Evolutionary conservation across 1,284 basidiomycete species (phyloP).

Genomic region (Boletus smithii): DNA sequence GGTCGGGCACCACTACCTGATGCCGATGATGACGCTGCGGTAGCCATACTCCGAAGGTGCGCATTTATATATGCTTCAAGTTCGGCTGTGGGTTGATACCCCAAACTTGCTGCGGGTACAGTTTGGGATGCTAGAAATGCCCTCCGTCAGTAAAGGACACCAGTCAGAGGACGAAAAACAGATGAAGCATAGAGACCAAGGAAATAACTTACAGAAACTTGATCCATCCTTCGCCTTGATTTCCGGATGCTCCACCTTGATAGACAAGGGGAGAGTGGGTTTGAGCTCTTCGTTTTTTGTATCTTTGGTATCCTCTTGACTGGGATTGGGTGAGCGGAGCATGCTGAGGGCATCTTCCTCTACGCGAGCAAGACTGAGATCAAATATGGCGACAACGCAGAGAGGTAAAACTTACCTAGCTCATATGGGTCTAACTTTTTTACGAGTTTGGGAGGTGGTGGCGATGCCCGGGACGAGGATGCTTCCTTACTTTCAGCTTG

Average conservation of each 20-base stretch:
- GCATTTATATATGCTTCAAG: constrained; percentile 12
- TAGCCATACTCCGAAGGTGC: background rate
- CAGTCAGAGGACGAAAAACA: too few species aligned
- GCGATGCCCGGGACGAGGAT: background rate
- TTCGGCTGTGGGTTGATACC: constrained; percentile 9
- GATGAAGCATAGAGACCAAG: too few species aligned
- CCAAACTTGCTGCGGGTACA: constrained; percentile 1
- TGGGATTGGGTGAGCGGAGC: constrained; percentile 11
- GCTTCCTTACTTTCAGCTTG: background rate
- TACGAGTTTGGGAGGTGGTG: constrained; percentile 16
- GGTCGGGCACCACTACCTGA: background rate
- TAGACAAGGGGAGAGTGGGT: background rate
- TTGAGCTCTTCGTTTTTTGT: constrained; percentile 4
- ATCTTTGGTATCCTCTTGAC: constrained; percentile 4
- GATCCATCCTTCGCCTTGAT: constrained; percentile 16
- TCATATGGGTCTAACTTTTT: constrained; percentile 33
- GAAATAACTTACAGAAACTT: background rate
- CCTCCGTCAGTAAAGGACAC: background rate
- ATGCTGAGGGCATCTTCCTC: constrained; percentile 26
- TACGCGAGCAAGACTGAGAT: constrained; percentile 3
- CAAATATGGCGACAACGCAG: background rate
- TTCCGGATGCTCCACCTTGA: constrained; percentile 12
- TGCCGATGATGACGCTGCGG: background rate
- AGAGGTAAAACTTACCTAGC: constrained; percentile 13
- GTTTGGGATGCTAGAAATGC: background rate